These are phyloP conservation scores for Sarcocystis neurona DNA, from an alignment of 169 alveolate species.

Conservation along the genomic window DNA sequence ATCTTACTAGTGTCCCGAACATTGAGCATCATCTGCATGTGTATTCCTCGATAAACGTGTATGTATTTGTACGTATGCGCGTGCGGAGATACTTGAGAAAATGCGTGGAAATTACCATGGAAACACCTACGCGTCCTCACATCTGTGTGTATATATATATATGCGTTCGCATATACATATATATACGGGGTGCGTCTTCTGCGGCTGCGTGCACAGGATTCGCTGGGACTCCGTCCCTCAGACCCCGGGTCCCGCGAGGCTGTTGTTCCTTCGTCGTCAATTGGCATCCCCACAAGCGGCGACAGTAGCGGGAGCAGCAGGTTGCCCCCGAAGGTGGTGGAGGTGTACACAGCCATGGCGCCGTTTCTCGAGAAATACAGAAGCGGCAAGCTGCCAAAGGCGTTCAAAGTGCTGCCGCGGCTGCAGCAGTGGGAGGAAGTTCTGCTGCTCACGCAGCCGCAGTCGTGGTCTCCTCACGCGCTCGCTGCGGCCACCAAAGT, in stretches of 20 bases:
- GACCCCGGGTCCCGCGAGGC: background rate
- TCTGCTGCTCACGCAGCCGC: conserved; percentile 87
- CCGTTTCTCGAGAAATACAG: conserved; percentile 75
- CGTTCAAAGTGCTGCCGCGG: conserved; percentile 88
- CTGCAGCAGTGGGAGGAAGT: conserved; percentile 92
- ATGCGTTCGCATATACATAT: background rate
- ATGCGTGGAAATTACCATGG: too few species aligned
- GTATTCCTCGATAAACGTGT: too few species aligned
- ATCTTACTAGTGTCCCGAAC: too few species aligned
- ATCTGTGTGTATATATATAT: background rate
- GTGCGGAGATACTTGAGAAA: too few species aligned
- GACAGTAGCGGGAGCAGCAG: background rate
- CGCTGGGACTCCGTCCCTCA: background rate
- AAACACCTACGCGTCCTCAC: background rate
- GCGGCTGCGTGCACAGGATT: background rate
- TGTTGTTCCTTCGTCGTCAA: background rate
- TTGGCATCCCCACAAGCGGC: background rate
- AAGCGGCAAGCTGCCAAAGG: conserved; percentile 92
- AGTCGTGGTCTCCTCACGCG: conserved; percentile 90
- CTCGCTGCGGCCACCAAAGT: conserved; percentile 87
- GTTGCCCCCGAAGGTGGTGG: conserved; percentile 62
- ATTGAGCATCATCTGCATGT: too few species aligned
- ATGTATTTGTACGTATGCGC: too few species aligned
- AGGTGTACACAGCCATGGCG: conserved; percentile 76
- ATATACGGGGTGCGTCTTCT: background rate